Percentiles rank a stretch among this genome's conserved stretches.
These are phyloP conservation scores for Steccherinum ochraceum DNA, from an alignment of 768 basidiomycete species.

Conservation along the genomic window DNA sequence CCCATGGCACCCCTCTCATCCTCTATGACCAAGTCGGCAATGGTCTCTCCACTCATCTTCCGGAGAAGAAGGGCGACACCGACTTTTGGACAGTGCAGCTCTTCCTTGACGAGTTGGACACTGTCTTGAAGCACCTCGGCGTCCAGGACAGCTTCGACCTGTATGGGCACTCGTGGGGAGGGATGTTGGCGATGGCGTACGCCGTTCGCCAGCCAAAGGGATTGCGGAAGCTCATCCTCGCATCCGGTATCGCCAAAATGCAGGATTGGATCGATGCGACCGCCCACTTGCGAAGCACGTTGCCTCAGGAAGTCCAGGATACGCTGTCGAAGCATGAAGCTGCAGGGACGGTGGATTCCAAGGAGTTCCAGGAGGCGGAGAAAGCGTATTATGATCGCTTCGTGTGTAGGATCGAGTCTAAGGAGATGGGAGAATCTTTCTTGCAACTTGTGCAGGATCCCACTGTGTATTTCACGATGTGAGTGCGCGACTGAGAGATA, in stretches of 20 bases:
- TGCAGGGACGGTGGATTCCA: conserved; percentile 33
- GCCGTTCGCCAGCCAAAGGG: conserved; percentile 37
- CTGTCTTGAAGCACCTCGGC: conserved; percentile 35
- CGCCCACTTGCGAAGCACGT: conserved; percentile 22
- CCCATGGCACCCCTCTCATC: conserved; percentile 32
- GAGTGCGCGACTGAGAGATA: conserved; percentile 12
- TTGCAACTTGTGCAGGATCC: conserved; percentile 32
- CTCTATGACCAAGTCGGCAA: conserved; percentile 49
- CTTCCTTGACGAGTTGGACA: conserved; percentile 49
- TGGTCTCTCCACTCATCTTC: conserved; percentile 38
- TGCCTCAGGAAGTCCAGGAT: conserved; percentile 33
- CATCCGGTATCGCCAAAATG: conserved; percentile 37
- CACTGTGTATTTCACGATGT: conserved; percentile 46
- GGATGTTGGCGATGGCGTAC: conserved; percentile 40
- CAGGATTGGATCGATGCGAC: conserved; percentile 31
- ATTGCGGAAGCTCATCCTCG: conserved; percentile 36
- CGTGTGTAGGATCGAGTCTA: background rate
- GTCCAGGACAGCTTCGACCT: conserved; percentile 36
- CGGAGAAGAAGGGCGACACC: conserved; percentile 22
- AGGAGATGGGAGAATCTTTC: background rate
- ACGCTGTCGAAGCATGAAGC: conserved; percentile 32
- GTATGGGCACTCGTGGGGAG: conserved; percentile 55
- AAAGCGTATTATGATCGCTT: background rate
- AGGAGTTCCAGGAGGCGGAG: conserved; percentile 41
- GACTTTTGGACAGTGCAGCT: conserved; percentile 41